Evolutionary conservation across 78 protist species (phyloP).

Genomic region (slime mould (Dictyostelium discoideum)): DNA sequence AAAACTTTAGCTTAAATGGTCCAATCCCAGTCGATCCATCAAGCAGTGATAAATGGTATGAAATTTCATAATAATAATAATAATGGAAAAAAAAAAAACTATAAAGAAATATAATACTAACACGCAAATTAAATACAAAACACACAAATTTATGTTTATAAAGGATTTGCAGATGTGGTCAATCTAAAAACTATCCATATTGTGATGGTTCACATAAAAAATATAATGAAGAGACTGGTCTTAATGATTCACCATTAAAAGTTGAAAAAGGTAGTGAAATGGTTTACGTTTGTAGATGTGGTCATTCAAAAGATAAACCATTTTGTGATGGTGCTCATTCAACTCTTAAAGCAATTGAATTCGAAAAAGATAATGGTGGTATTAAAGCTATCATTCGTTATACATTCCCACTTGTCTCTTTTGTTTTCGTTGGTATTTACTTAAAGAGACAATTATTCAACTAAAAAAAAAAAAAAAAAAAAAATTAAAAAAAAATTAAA

Average conservation of each 20-base stretch:
- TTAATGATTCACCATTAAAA: constrained; percentile 24
- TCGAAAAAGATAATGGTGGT: constrained; percentile 8
- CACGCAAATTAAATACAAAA: too few species aligned
- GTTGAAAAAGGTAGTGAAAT: constrained; percentile 39
- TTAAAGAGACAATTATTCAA: not conserved
- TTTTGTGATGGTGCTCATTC: constrained; percentile 76
- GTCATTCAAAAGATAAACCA: constrained; percentile 62
- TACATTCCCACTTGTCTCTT: not conserved
- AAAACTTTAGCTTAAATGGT: constrained; percentile 36
- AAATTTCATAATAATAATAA: not conserved
- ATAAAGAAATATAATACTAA: not conserved
- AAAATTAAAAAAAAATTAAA: not conserved
- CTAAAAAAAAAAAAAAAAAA: not conserved
- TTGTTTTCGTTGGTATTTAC: not conserved
- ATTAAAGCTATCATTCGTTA: not conserved
- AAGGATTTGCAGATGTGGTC: constrained; percentile 77
- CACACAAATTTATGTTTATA: not conserved
- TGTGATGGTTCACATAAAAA: constrained; percentile 48
- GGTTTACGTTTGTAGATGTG: constrained; percentile 69
- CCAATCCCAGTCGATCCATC: constrained; percentile 55
- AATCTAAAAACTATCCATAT: constrained; percentile 55
- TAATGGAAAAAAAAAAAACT: not conserved
- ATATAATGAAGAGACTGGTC: constrained; percentile 19
- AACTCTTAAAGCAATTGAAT: constrained; percentile 5
- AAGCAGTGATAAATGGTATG: constrained; percentile 28